A percentile compares a stretch with the other conserved stretches of the same genome.
Conservation (phyloP, 2,329 filamentous ascomycete species). For the Hirsutella rhossiliensis region DNA sequence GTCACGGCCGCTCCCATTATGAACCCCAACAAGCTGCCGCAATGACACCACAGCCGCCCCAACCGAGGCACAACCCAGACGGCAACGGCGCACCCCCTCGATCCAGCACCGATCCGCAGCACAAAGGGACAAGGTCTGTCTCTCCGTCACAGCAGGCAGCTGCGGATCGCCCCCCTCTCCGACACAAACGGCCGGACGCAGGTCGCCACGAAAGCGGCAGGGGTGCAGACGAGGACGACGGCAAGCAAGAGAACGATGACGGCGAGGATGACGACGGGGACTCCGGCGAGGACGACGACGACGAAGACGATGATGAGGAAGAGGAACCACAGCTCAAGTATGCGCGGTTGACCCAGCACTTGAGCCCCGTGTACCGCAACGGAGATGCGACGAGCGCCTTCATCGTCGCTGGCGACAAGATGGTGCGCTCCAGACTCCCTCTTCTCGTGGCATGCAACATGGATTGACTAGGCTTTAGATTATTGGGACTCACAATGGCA, state of each 20-base stretch:
- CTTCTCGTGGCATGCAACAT: constrained; percentile 6
- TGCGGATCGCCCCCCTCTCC: neutral
- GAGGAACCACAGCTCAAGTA: constrained; percentile 95
- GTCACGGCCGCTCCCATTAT: constrained; percentile 13
- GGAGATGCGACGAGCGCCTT: constrained; percentile 91
- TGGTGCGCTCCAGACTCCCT: constrained; percentile 46
- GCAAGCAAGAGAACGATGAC: constrained; percentile 11
- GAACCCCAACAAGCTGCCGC: constrained; percentile 14
- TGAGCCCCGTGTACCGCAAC: constrained; percentile 78
- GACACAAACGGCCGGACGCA: neutral
- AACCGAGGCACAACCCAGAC: constrained; percentile 13
- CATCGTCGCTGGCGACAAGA: constrained; percentile 87
- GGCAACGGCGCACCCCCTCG: neutral
- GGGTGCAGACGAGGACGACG: constrained; percentile 5
- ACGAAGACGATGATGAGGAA: constrained; percentile 50
- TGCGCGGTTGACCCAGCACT: constrained; percentile 67
- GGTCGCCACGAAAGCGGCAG: neutral
- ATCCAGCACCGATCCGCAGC: neutral
- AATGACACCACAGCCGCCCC: constrained; percentile 31
- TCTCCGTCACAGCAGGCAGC: neutral
- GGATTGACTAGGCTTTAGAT: constrained; percentile 42
- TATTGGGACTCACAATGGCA: constrained; percentile 90
- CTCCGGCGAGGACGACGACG: constrained; percentile 30
- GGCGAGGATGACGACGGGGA: constrained; percentile 23
- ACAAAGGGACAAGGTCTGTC: neutral